These are phyloP conservation scores for Acacia acuminata DNA, from an alignment of 306 rosid genomes.

Conservation along the genomic window DNA sequence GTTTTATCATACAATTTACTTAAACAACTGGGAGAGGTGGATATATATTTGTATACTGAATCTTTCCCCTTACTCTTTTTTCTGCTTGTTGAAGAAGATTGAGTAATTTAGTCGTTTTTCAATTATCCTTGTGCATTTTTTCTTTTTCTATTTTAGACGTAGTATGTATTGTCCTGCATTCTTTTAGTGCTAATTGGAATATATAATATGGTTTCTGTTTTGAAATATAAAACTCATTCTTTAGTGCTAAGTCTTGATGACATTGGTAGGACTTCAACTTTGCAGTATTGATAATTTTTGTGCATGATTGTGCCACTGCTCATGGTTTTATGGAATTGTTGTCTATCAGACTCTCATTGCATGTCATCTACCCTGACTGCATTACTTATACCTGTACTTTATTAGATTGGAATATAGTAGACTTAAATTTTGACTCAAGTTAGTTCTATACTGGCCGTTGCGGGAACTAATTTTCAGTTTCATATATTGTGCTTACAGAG, in stretches of 20 bases:
- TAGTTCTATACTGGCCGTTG: background rate
- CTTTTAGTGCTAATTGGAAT: background rate
- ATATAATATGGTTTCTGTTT: background rate
- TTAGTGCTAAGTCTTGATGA: background rate
- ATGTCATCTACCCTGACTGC: background rate
- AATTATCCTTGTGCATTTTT: background rate
- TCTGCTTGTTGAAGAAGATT: background rate
- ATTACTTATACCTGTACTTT: background rate
- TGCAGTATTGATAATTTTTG: background rate
- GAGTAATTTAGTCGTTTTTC: background rate
- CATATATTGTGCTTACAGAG: slow-evolving; percentile 50
- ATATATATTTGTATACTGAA: background rate
- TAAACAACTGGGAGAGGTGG: background rate
- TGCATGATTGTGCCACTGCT: background rate
- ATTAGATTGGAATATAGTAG: background rate
- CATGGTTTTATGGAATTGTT: background rate
- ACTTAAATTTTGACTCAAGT: background rate
- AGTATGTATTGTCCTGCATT: background rate
- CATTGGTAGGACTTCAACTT: background rate
- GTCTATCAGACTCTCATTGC: background rate
- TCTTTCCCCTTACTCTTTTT: background rate
- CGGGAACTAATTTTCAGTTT: slow-evolving; percentile 43
- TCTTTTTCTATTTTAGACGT: background rate
- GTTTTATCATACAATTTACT: background rate
- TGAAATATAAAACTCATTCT: background rate